A percentile compares a stretch with the other conserved stretches of the same genome.
Evolutionary conservation across 495 filamentous ascomycete species (phyloP).

Genomic region (Tuber aestivum): DNA sequence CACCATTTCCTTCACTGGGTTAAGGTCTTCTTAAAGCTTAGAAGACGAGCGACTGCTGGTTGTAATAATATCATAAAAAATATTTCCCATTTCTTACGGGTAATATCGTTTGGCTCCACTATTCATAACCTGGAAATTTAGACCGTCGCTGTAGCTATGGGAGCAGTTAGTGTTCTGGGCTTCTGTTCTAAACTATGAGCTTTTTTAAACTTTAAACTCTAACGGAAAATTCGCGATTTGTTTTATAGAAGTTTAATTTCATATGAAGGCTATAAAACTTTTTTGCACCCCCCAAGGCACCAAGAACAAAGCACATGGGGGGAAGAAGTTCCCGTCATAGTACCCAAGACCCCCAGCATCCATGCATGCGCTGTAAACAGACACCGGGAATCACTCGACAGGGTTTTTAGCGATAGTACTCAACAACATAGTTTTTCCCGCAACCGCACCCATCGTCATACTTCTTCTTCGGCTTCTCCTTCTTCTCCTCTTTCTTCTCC

Average conservation of each 20-base stretch:
- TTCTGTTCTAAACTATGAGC: neutral
- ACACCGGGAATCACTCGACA: neutral
- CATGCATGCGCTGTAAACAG: neutral
- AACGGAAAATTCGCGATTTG: neutral
- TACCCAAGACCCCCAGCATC: neutral
- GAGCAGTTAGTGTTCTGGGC: neutral
- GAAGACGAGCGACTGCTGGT: neutral
- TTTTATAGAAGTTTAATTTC: neutral
- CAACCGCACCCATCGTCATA: no score
- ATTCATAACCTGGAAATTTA: neutral
- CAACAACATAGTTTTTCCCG: neutral
- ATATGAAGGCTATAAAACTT: constrained; percentile 1
- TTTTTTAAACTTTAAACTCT: neutral
- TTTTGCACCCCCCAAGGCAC: neutral
- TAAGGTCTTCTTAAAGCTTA: neutral
- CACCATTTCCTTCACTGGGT: neutral
- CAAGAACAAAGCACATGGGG: neutral
- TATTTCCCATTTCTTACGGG: neutral
- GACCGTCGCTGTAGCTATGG: neutral
- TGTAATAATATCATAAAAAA: neutral
- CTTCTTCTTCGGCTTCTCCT: neutral
- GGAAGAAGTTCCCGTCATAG: neutral
- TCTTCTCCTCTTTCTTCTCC: neutral
- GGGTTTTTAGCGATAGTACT: neutral
- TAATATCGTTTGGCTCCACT: neutral